phyloP scores from a whole-genome alignment of 495 filamentous ascomycete genomes.

The Penicillium waksmanii region DNA sequence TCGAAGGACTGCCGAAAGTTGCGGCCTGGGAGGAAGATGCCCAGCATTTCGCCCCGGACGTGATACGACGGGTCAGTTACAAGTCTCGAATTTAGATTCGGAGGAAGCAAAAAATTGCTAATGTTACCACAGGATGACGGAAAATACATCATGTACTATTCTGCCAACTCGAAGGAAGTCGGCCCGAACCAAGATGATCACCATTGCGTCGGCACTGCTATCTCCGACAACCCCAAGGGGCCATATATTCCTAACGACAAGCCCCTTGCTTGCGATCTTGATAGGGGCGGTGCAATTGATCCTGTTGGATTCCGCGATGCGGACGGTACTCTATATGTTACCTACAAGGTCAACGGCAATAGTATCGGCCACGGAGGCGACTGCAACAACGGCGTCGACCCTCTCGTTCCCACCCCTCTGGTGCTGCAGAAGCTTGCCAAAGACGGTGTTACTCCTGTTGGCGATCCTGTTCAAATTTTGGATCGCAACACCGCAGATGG shows the following conservation, averaged over 20 bases:
- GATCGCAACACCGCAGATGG: slow-evolving; percentile 48
- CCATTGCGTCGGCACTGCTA: slow-evolving; percentile 62
- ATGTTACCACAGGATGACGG: slow-evolving; percentile 40
- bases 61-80: slow-evolving; percentile 35
- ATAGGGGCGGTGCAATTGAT: slow-evolving; percentile 62
- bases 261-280: slow-evolving; percentile 55
- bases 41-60: slow-evolving; percentile 46
- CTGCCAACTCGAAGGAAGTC: slow-evolving; percentile 42
- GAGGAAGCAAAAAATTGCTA: slow-evolving; percentile 7
- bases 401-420: slow-evolving; percentile 58
- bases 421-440: slow-evolving; percentile 58
- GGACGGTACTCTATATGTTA: slow-evolving; percentile 57
- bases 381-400: slow-evolving; percentile 57
- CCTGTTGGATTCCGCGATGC: slow-evolving; percentile 55
- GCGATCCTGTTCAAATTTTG: slow-evolving; percentile 55
- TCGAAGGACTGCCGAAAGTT: slow-evolving; percentile 41
- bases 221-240: slow-evolving; percentile 44
- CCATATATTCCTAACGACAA: slow-evolving; percentile 53
- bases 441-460: slow-evolving; percentile 57
- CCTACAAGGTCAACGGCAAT: slow-evolving; percentile 69
- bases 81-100: slow-evolving; percentile 11
- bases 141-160: slow-evolving; percentile 63
- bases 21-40: slow-evolving; percentile 37
- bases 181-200: slow-evolving; percentile 23
- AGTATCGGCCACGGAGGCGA: slow-evolving; percentile 58